Percentiles rank a stretch among this genome's conserved stretches.
Evolutionary conservation across 495 filamentous ascomycete genomes (phyloP).

Genomic region (Xylaria castorea): DNA sequence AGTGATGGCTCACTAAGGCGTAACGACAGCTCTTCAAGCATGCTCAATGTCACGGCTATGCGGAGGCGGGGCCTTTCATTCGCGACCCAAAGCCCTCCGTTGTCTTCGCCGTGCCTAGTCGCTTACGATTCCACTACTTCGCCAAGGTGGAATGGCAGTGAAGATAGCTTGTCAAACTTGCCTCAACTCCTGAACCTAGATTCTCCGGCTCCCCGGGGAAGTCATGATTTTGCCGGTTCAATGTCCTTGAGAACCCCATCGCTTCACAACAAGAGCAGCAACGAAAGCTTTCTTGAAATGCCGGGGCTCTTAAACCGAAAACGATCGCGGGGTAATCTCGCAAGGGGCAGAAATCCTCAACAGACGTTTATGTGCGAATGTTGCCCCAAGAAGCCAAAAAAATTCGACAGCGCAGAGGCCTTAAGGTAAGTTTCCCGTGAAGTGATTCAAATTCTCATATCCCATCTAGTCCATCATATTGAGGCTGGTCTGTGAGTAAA

Average conservation of each 20-base stretch:
- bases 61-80: constrained; percentile 31
- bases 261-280: constrained; percentile 37
- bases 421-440: not conserved
- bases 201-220: constrained; percentile 16
- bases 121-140: constrained; percentile 33
- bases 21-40: constrained; percentile 38
- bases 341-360: not conserved
- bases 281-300: constrained; percentile 37
- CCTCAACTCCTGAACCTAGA: constrained; percentile 28
- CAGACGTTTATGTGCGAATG: not conserved
- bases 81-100: constrained; percentile 12
- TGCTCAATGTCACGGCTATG: constrained; percentile 29
- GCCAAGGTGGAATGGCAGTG: constrained; percentile 33
- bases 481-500: not conserved
- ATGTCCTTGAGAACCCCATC: constrained; percentile 28
- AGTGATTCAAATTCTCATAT: not conserved
- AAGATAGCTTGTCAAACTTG: constrained; percentile 34
- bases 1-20: constrained; percentile 27
- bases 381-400: not conserved
- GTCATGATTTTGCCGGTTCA: constrained; percentile 3
- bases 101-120: constrained; percentile 28
- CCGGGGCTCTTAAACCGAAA: constrained; percentile 19
- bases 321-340: not conserved
- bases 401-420: not conserved
- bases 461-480: not conserved